Base-by-base conservation (phyloP, 768 basidiomycete genomes). In the Gyrodon lividus region DNA sequence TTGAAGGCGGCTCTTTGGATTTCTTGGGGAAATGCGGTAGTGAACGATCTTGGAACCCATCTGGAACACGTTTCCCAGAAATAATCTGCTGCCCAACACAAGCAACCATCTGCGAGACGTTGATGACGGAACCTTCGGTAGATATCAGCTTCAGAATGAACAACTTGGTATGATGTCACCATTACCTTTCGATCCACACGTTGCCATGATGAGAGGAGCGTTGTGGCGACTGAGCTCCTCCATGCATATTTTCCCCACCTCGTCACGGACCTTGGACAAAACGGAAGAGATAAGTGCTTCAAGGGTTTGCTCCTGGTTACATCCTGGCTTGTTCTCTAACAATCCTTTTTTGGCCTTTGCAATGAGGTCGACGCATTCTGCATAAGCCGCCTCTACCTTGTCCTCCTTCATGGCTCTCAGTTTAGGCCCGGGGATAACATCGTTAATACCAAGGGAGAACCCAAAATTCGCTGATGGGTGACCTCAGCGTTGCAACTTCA, bases 21-120 rank as follows among this genome's bases (percentile, higher is more conserved):
- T 95, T 96, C 74, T 98, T 98, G 12, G 87, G 91, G 70, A 98
- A 99, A 70, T 99, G 97, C 1, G 97, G 97, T n/a, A 99, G 77
- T 1, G 97, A 96, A 31, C 97, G 89, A 70, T 99, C 97, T 71
- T 98, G 96, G 75, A 99, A 99, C 26, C 96, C 97, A 77, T 98
- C 88, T 0, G 94, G 95, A 6, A 99, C 94, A 81, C 97, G 97
- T 72, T 92, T 88, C 6, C 97, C 97, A 17, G 93, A 84, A 56
- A 99, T 98, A 69, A 98, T 98, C 67, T 99, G 97, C 65, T 99
- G 97, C 5, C 97, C 97, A 59, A 99, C 97, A 82, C 96, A 98
- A 64, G 96, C 97, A 47, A 98, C 96, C 97, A 99, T 99, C 73
- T 99, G 97, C 20, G 93, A 96, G 49, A 99, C 97, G 71, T 99